These are phyloP conservation scores for Vanrija sp. DNA, from an alignment of 1,284 basidiomycete genomes.

Conservation along the genomic window DNA sequence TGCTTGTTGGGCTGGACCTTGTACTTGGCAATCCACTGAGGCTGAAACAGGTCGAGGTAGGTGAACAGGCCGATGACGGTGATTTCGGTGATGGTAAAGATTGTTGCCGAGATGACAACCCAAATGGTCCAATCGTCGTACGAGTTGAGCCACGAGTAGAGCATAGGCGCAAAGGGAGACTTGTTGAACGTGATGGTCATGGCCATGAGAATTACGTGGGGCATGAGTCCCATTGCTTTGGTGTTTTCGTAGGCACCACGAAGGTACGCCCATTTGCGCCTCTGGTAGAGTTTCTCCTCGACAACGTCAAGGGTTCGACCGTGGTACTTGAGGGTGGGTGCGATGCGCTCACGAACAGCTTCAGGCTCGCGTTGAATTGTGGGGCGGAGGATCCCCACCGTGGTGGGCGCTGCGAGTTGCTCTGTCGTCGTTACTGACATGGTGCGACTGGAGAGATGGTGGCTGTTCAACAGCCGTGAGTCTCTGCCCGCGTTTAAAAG, in stretches of 20 bases:
- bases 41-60: background rate
- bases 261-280: background rate
- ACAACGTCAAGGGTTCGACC: background rate
- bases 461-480: too few relatives aligned
- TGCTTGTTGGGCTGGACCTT: background rate
- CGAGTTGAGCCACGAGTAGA: background rate
- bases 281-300: background rate
- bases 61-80: background rate
- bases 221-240: background rate
- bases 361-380: background rate
- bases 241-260: background rate
- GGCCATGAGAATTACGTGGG: background rate
- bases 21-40: background rate
- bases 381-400: too few relatives aligned
- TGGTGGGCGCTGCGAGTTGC: too few relatives aligned
- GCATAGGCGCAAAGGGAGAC: background rate
- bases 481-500: too few relatives aligned
- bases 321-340: background rate
- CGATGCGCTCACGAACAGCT: background rate
- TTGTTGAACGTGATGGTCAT: background rate
- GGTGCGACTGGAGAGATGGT: too few relatives aligned
- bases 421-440: too few relatives aligned
- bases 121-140: background rate
- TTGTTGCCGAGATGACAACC: background rate
- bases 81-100: background rate